Conservation (phyloP, 306 rosid species). For the Begonia loranthoides region DNA sequence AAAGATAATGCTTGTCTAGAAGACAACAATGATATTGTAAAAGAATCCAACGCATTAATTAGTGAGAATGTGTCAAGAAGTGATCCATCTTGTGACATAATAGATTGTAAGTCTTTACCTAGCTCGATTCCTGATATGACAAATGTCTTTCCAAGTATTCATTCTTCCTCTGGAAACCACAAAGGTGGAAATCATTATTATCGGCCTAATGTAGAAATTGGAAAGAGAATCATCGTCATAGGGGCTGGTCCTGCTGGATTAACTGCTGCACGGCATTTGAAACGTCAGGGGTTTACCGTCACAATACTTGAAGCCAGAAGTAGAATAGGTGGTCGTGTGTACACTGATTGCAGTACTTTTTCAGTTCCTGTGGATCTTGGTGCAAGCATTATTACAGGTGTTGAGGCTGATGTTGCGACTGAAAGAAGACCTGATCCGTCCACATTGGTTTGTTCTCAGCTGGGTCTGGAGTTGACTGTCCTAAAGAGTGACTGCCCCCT, state of each 20-base stretch:
- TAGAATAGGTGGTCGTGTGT: constrained; percentile 94
- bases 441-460: constrained; percentile 85
- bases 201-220: constrained; percentile 30
- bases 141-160: too few species aligned
- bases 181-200: constrained; percentile 11
- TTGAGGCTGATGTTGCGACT: constrained; percentile 96
- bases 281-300: constrained; percentile 81
- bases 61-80: constrained; percentile 21
- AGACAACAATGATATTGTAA: constrained; percentile 23
- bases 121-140: too few species aligned
- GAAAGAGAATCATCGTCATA: constrained; percentile 65
- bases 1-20: constrained; percentile 26
- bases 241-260: constrained; percentile 99
- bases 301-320: constrained; percentile 82
- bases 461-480: constrained; percentile 87
- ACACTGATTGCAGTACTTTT: constrained; percentile 73
- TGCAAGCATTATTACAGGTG: constrained; percentile 99
- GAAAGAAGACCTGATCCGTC: constrained; percentile 99
- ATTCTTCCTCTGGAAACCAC: constrained; percentile 19
- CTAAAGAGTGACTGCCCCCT: constrained; percentile 96
- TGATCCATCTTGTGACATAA: neutral
- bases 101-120: neutral
- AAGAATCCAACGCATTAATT: constrained; percentile 13
- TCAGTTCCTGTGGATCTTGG: constrained; percentile 99
- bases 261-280: constrained; percentile 95